Conservation (phyloP, 352 stramenopile genomes). For the Phytophthora tubulina region DNA sequence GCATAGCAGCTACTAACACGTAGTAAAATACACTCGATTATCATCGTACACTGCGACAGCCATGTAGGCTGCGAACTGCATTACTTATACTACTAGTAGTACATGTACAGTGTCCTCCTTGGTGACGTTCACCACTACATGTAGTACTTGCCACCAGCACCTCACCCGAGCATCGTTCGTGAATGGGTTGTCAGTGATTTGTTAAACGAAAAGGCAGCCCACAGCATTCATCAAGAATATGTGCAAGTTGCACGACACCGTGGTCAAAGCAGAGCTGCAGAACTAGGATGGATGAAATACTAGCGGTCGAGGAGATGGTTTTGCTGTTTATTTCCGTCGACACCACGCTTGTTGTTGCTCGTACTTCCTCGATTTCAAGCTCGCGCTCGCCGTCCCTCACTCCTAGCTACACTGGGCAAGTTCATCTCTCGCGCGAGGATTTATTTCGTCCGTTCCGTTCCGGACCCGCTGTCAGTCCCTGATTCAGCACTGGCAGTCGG, state of each 20-base stretch:
- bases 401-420: conserved; percentile 39
- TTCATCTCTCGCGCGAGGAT: conserved; percentile 23
- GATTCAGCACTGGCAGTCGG: conserved; percentile 21
- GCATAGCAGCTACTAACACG: conserved; percentile 13
- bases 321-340: conserved; percentile 53
- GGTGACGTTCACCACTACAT: not conserved
- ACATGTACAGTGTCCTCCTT: not conserved
- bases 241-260: no score
- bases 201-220: not conserved
- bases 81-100: no score
- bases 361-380: conserved; percentile 40
- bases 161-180: no score
- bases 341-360: conserved; percentile 39
- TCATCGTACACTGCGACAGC: not conserved
- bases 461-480: conserved; percentile 21
- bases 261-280: not conserved
- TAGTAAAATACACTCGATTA: conserved; percentile 32
- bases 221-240: not conserved
- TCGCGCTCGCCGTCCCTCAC: conserved; percentile 24
- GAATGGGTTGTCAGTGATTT: not conserved
- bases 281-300: conserved; percentile 6
- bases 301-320: conserved; percentile 37
- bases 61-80: no score
- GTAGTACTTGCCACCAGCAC: no score
- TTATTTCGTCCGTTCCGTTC: conserved; percentile 36